Conservation (phyloP, 805 yeast species). For the Pichia manshurica region DNA sequence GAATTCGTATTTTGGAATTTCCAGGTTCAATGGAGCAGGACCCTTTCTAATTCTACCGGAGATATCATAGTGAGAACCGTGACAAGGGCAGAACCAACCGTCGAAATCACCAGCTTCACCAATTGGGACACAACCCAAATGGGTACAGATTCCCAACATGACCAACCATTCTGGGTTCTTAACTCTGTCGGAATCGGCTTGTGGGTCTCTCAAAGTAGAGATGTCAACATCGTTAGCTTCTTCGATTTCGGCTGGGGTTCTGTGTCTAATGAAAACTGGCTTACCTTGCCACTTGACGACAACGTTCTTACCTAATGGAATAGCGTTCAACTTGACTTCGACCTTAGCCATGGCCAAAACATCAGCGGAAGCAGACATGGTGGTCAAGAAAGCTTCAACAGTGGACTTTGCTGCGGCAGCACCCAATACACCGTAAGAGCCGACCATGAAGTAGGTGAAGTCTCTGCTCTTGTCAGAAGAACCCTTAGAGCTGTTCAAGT, state of each 20-base stretch:
- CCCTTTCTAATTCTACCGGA: constrained; percentile 99
- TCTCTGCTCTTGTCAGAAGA: constrained; percentile 70
- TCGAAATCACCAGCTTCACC: constrained; percentile 99
- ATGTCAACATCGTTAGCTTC: constrained; percentile 89
- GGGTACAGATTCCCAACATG: constrained; percentile 99
- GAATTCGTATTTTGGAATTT: constrained; percentile 88
- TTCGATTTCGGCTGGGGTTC: constrained; percentile 86
- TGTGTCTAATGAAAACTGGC: constrained; percentile 99
- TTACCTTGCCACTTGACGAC: constrained; percentile 99
- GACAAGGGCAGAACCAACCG: constrained; percentile 99
- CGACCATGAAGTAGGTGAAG: constrained; percentile 95
- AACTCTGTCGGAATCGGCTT: constrained; percentile 88
- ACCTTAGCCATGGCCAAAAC: constrained; percentile 99
- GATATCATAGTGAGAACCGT: constrained; percentile 99
- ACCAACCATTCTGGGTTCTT: constrained; percentile 97
- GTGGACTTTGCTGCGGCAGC: constrained; percentile 97
- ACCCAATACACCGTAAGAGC: constrained; percentile 82
- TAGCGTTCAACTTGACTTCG: constrained; percentile 87
- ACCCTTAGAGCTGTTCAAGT: constrained; percentile 65
- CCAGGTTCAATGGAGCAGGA: constrained; percentile 98
- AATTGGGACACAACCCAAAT: constrained; percentile 99
- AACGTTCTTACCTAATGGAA: constrained; percentile 97
- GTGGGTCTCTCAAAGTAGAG: constrained; percentile 83
- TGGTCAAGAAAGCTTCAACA: constrained; percentile 83
- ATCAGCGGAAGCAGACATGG: constrained; percentile 98